Base-by-base conservation (phyloP, 192 early-diverging fungal genomes). In the Jimgerdemannia flammicorona region DNA sequence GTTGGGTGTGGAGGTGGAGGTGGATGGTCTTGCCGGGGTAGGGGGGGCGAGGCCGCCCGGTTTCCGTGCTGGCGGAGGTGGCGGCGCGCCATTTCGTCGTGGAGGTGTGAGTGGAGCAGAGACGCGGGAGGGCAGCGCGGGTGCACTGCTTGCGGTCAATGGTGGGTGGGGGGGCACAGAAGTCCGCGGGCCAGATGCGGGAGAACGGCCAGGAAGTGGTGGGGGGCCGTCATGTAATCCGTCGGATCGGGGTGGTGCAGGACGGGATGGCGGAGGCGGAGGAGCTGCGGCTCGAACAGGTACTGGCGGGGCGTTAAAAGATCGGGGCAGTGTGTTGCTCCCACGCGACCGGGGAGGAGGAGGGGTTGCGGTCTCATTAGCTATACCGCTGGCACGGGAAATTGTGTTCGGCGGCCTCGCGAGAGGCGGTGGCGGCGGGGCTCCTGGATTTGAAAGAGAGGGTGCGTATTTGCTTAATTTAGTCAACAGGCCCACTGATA, bases 361-460 rank as follows among this genome's bases (percentile, higher is more conserved):
- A 39, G 76, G 19, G 4, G 77, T 70, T 39, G 71, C 63, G 80
- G 29, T 40, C 74, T 81, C 10, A 54, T 73, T 11, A 77, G 65
- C 41, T 63, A 43, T 40, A 72, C 73, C 49, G 41, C 79, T 43
- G 10, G 80, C 70, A 8, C 79, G 76, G 3, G 77, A 66, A 3
- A 83, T 78, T 0, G 79, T 77, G 3, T 83, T 79, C 7, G 81
- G 80, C 0, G 77, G 75, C 1, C 70, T 59, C 7, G 75, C 72
- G 18, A 75, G 79, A 66, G 77, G 66, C 29, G 75, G 65, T 18
- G 79, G 79, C 43, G 79, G 75, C 9, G 74, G 74, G 20, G 75
- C 69, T 66, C 67, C 39, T 19, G 76, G 69, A 69, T 71, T 18
- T 77, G 64, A 73, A 43, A 40, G 66, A 59, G 41, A 64, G 65